Conservation (phyloP, 441 rosid genomes). For the Gossypium trilobum region DNA sequence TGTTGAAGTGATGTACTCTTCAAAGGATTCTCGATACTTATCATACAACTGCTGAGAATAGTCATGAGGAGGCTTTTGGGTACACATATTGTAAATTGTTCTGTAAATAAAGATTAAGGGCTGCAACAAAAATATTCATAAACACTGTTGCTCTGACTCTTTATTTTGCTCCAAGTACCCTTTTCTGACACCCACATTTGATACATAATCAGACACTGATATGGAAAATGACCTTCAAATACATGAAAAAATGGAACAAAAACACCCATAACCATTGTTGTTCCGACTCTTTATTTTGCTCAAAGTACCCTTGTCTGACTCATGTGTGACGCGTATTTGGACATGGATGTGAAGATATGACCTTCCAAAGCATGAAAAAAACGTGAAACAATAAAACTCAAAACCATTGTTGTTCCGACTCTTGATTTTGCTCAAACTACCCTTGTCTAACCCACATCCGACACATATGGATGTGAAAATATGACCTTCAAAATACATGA, state of each 20-base stretch:
- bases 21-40: constrained; percentile 33
- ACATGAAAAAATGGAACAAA: neutral
- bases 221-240: neutral
- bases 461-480: no score
- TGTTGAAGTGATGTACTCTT: constrained; percentile 32
- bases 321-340: neutral
- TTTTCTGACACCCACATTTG: neutral
- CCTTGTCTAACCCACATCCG: neutral
- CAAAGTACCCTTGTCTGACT: neutral
- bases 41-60: constrained; percentile 38
- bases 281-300: neutral
- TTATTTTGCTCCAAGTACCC: neutral
- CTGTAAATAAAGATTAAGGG: constrained; percentile 15
- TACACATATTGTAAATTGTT: constrained; percentile 43
- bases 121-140: neutral
- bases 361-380: neutral
- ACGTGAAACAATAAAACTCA: neutral
- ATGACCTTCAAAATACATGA: no score
- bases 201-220: neutral
- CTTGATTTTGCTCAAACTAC: neutral
- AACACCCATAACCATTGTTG: neutral
- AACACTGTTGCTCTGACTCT: neutral
- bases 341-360: no score
- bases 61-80: constrained; percentile 42
- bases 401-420: neutral